Evolutionary conservation across 257 asterid genomes (phyloP).

Genomic region (Nicotiana sylvestris): DNA sequence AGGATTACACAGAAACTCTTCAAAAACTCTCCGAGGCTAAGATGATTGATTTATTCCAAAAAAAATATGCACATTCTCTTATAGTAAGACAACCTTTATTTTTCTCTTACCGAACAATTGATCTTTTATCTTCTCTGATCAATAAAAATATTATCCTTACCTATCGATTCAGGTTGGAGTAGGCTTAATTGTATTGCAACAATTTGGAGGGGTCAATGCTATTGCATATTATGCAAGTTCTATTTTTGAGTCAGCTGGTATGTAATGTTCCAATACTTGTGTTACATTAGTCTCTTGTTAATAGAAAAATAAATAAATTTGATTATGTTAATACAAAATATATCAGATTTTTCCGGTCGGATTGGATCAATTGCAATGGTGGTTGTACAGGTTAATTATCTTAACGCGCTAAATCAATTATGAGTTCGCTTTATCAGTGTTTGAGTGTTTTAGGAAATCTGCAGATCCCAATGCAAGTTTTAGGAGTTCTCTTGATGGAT

Average conservation of each 20-base stretch:
- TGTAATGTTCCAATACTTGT: constrained; percentile 1
- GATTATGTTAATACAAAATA: constrained; percentile 10
- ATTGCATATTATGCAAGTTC: constrained; percentile 85
- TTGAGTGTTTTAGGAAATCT: constrained; percentile 14
- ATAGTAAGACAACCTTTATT: constrained; percentile 34
- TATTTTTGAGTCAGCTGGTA: constrained; percentile 80
- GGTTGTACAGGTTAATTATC: constrained; percentile 52
- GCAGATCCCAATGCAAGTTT: constrained; percentile 72
- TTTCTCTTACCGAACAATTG: neutral
- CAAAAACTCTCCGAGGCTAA: constrained; percentile 44
- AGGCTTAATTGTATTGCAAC: constrained; percentile 91
- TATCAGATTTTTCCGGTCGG: constrained; percentile 61
- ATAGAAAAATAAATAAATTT: neutral
- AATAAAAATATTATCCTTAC: neutral
- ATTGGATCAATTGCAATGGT: constrained; percentile 84
- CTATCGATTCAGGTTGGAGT: constrained; percentile 59
- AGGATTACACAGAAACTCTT: constrained; percentile 65
- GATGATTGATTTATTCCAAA: constrained; percentile 66
- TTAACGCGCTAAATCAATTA: neutral
- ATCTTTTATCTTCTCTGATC: neutral
- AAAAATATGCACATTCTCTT: constrained; percentile 70
- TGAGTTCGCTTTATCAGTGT: neutral
- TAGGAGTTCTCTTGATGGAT: constrained; percentile 74
- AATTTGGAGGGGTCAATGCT: constrained; percentile 84
- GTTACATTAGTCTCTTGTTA: constrained; percentile 1